Conservation (phyloP, 1,139 yeast genomes). For the Ogataea hybrid region DNA sequence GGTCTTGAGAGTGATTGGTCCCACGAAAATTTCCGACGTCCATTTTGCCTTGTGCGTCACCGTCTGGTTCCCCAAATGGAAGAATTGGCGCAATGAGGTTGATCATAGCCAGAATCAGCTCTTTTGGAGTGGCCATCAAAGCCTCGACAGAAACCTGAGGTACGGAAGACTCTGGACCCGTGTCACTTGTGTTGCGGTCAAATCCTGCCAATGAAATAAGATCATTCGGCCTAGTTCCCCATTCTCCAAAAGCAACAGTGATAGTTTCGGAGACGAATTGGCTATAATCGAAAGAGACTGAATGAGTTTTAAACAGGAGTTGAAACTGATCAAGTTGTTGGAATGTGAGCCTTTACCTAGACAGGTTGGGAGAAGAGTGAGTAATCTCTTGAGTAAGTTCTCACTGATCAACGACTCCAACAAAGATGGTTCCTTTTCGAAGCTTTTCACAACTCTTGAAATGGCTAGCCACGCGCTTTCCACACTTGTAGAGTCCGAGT, state of each 20-base stretch:
- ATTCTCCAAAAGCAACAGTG: constrained; percentile 39
- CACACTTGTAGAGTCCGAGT: constrained; percentile 59
- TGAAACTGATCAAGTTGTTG: constrained; percentile 26
- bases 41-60: constrained; percentile 9
- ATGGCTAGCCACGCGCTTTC: constrained; percentile 71
- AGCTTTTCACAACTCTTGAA: constrained; percentile 58
- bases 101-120: constrained; percentile 54
- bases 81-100: constrained; percentile 56
- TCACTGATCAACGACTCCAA: constrained; percentile 46
- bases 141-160: constrained; percentile 53
- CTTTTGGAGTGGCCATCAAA: constrained; percentile 73
- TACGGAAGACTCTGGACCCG: background rate
- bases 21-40: constrained; percentile 29
- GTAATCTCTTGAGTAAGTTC: constrained; percentile 34
- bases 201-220: constrained; percentile 39
- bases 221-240: constrained; percentile 45
- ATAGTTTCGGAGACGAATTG: constrained; percentile 41
- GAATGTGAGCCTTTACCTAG: constrained; percentile 25
- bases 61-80: constrained; percentile 38
- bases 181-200: constrained; percentile 24
- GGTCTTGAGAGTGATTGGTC: constrained; percentile 20
- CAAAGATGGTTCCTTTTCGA: constrained; percentile 42
- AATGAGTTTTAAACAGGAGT: constrained; percentile 40
- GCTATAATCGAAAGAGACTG: constrained; percentile 42
- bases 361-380: constrained; percentile 28